phyloP scores from a whole-genome alignment of 768 basidiomycete species.

The Gymnopilus dilepis region DNA sequence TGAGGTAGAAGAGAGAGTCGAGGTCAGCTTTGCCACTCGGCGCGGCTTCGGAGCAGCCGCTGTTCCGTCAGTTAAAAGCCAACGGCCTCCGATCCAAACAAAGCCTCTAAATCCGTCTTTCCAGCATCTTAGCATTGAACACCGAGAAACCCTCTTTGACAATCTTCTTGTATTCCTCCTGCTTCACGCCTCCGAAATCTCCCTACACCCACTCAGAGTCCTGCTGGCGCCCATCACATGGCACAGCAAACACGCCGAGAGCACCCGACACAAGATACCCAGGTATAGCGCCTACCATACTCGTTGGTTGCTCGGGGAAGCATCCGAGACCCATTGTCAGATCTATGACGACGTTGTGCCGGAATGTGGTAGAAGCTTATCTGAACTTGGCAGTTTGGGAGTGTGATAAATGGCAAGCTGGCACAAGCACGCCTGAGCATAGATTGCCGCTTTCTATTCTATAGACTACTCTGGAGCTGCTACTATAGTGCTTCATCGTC shows the following conservation, averaged over 20 bases:
- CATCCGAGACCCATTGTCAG: neutral
- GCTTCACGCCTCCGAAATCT: neutral
- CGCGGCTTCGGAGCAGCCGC: neutral
- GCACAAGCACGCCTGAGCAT: neutral
- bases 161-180: neutral
- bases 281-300: neutral
- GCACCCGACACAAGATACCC: neutral
- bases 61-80: neutral
- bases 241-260: neutral
- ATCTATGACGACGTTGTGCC: neutral
- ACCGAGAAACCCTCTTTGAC: too few species aligned
- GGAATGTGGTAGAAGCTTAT: constrained; percentile 1
- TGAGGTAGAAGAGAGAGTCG: neutral
- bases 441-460: neutral
- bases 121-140: neutral
- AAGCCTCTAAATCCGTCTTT: neutral
- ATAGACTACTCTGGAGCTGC: neutral
- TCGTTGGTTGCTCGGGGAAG: neutral
- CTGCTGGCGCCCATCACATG: neutral
- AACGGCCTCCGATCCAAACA: neutral
- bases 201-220: neutral
- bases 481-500: neutral
- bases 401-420: neutral
- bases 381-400: neutral
- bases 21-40: neutral